Evolutionary conservation across 495 filamentous ascomycete genomes (phyloP).

Genomic region (Thermothielavioides terrestris): DNA sequence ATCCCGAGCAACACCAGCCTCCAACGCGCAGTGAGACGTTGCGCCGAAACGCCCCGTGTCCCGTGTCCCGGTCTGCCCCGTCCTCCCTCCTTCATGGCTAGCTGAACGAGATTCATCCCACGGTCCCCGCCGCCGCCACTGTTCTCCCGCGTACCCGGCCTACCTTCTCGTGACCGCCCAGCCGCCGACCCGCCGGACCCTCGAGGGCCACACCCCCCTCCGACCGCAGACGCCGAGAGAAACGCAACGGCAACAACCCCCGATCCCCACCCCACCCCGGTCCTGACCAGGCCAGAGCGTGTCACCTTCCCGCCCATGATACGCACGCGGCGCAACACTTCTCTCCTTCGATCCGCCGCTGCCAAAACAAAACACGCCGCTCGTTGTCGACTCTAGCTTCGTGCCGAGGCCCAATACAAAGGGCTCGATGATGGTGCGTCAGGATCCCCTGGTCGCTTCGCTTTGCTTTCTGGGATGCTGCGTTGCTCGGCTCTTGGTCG

Average conservation of each 20-base stretch:
- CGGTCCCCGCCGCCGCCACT: neutral
- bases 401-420: conserved; percentile 24
- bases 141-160: neutral
- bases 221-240: neutral
- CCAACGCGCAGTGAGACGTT: neutral
- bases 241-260: neutral
- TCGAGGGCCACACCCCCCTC: neutral
- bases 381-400: conserved; percentile 29
- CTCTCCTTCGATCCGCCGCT: conserved; percentile 7
- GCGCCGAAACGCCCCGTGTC: neutral
- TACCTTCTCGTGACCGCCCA: too few relatives aligned
- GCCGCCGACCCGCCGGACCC: neutral
- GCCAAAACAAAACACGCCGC: conserved; percentile 19
- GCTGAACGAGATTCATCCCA: neutral
- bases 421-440: conserved; percentile 33
- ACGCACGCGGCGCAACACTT: conserved; percentile 19
- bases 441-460: neutral
- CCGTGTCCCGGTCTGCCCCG: neutral
- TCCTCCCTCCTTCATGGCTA: conserved; percentile 1
- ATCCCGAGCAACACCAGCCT: too few relatives aligned
- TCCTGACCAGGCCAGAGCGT: neutral
- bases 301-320: conserved; percentile 28
- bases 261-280: neutral
- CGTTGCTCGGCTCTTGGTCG: conserved; percentile 13
- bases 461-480: conserved; percentile 1